phyloP scores from a whole-genome alignment of 768 basidiomycete species.

The Leccinum boreale region DNA sequence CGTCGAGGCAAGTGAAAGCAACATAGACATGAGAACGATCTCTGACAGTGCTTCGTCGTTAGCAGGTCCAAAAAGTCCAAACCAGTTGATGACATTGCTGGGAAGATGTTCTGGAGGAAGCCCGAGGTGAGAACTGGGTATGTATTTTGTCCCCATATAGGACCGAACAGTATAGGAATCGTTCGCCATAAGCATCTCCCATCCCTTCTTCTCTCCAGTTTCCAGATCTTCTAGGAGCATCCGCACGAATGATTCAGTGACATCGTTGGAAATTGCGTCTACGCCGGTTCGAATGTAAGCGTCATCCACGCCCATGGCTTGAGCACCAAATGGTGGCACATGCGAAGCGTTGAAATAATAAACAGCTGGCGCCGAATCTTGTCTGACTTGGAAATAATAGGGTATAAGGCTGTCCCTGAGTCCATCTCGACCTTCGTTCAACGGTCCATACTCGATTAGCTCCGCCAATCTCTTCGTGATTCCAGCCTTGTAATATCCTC shows the following conservation, averaged over 20 bases:
- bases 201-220: slow-evolving; percentile 18
- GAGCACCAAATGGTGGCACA: slow-evolving; percentile 4
- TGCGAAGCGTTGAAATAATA: slow-evolving; percentile 6
- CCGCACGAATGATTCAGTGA: slow-evolving; percentile 15
- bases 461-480: slow-evolving; percentile 33
- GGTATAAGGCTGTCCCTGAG: slow-evolving; percentile 23
- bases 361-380: slow-evolving; percentile 8
- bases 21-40: not conserved
- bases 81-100: slow-evolving; percentile 28
- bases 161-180: slow-evolving; percentile 27
- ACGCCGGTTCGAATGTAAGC: slow-evolving; percentile 17
- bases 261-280: slow-evolving; percentile 15
- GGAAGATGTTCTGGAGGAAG: slow-evolving; percentile 15
- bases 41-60: not conserved
- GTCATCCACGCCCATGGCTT: slow-evolving; percentile 5
- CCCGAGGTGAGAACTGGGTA: slow-evolving; percentile 14
- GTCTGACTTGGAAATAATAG: slow-evolving; percentile 10
- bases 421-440: slow-evolving; percentile 18
- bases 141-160: slow-evolving; percentile 18
- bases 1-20: not conserved
- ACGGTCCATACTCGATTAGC: slow-evolving; percentile 26
- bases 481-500: slow-evolving; percentile 17
- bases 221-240: slow-evolving; percentile 19
- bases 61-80: not conserved
- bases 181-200: slow-evolving; percentile 24